phyloP scores from a whole-genome alignment of 2,329 filamentous ascomycete species.

The Hypomyces perniciosus region DNA sequence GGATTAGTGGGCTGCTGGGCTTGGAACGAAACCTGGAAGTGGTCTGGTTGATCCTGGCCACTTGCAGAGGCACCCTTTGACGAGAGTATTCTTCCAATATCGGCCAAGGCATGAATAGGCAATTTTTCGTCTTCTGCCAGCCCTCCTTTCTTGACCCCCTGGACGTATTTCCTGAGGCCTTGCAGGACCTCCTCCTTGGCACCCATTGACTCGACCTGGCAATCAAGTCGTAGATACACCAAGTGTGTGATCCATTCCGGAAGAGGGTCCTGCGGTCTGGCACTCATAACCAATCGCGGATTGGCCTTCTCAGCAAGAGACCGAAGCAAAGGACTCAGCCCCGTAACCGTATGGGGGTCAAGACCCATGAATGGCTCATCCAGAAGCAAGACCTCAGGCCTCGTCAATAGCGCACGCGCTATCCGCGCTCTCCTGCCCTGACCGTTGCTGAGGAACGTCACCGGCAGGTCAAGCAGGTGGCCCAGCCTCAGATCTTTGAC shows the following conservation, averaged over 20 bases:
- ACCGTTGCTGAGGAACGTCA: slow-evolving; percentile 88
- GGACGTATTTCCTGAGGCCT: slow-evolving; percentile 43
- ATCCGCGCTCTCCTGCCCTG: slow-evolving; percentile 85
- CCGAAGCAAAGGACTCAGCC: slow-evolving; percentile 65
- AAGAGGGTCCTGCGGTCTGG: slow-evolving; percentile 78
- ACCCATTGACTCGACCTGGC: slow-evolving; percentile 61
- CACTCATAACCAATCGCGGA: slow-evolving; percentile 69
- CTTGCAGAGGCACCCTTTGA: slow-evolving; percentile 16
- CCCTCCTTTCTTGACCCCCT: slow-evolving; percentile 39
- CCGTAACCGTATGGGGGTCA: slow-evolving; percentile 72
- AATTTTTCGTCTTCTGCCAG: slow-evolving; percentile 41
- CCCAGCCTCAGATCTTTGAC: slow-evolving; percentile 64
- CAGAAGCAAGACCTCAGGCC: slow-evolving; percentile 74
- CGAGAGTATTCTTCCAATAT: slow-evolving; percentile 42
- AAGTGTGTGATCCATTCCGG: slow-evolving; percentile 89
- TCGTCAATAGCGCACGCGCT: slow-evolving; percentile 72
- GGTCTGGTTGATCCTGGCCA: not conserved
- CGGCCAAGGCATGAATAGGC: slow-evolving; percentile 42
- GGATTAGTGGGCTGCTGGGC: slow-evolving; percentile 19
- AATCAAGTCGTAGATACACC: slow-evolving; percentile 62
- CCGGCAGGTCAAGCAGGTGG: slow-evolving; percentile 69
- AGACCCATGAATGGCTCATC: slow-evolving; percentile 97
- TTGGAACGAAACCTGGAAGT: slow-evolving; percentile 13
- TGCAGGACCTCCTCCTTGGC: slow-evolving; percentile 56
- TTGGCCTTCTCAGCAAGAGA: slow-evolving; percentile 58